Conservation (phyloP, 1,284 basidiomycete species). For the Malassezia vespertilionis region DNA sequence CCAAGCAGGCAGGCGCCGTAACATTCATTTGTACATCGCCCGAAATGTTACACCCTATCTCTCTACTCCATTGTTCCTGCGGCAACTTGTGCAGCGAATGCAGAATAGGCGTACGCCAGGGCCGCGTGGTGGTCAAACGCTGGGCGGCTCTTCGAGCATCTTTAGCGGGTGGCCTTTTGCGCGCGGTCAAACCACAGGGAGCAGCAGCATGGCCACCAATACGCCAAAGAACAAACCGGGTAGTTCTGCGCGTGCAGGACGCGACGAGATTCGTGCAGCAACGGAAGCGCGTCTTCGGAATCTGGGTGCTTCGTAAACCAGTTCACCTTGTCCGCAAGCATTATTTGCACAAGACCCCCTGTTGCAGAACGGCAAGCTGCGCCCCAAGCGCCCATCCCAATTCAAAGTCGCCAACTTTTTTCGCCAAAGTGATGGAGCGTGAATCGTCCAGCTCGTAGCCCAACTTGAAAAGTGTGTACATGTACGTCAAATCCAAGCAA, state of each 20-base stretch:
- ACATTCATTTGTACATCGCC: no score
- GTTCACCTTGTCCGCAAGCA: not conserved
- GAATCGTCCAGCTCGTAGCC: conserved; percentile 51
- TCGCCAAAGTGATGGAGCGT: conserved; percentile 55
- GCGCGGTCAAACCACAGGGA: not conserved
- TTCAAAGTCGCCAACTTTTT: conserved; percentile 81
- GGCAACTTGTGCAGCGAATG: not conserved
- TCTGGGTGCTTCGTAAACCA: not conserved
- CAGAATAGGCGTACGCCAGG: not conserved
- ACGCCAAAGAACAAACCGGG: no score
- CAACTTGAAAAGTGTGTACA: conserved; percentile 72
- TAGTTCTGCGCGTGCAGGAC: not conserved
- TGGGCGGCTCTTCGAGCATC: no score
- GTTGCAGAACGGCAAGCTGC: conserved; percentile 34
- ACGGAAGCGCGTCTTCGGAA: conserved; percentile 12
- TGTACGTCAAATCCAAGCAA: conserved; percentile 90
- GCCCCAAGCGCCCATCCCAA: conserved; percentile 89
- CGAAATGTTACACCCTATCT: no score
- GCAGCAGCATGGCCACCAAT: not conserved
- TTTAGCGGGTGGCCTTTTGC: not conserved
- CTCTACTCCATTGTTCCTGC: no score
- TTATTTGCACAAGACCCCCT: conserved; percentile 31
- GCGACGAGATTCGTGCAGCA: conserved; percentile 9
- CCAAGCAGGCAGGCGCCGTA: no score
- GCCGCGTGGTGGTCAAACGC: no score